Evolutionary conservation across 2,329 filamentous ascomycete species (phyloP).

Genomic region (Botrytis sinoallii): DNA sequence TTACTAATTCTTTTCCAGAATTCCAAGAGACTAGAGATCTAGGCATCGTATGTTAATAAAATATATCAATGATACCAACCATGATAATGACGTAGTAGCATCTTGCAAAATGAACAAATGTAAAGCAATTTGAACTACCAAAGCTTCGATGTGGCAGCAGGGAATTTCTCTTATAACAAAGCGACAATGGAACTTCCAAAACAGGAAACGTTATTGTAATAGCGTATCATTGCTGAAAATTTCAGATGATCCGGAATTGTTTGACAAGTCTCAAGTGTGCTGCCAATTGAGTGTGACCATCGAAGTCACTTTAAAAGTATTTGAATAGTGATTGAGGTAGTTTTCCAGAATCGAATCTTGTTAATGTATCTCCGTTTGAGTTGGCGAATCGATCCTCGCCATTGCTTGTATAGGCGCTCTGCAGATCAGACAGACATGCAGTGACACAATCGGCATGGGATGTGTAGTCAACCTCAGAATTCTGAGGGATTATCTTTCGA

Average conservation of each 20-base stretch:
- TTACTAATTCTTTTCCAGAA: background rate
- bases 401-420: background rate
- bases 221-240: background rate
- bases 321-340: background rate
- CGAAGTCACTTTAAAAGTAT: background rate
- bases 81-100: background rate
- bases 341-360: background rate
- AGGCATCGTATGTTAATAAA: background rate
- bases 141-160: background rate
- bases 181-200: background rate
- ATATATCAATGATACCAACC: background rate
- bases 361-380: background rate
- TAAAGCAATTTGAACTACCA: background rate
- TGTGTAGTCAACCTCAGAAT: background rate
- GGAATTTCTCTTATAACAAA: background rate
- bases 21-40: background rate
- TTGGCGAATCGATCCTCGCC: background rate
- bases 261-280: background rate
- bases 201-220: background rate
- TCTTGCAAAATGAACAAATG: background rate
- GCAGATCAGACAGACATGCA: background rate
- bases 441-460: background rate
- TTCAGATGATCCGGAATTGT: too few relatives aligned
- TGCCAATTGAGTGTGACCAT: background rate
- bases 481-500: background rate